phyloP scores from a whole-genome alignment of 2,329 filamentous ascomycete species.

The Monilinia vaccinii-corymbosi region DNA sequence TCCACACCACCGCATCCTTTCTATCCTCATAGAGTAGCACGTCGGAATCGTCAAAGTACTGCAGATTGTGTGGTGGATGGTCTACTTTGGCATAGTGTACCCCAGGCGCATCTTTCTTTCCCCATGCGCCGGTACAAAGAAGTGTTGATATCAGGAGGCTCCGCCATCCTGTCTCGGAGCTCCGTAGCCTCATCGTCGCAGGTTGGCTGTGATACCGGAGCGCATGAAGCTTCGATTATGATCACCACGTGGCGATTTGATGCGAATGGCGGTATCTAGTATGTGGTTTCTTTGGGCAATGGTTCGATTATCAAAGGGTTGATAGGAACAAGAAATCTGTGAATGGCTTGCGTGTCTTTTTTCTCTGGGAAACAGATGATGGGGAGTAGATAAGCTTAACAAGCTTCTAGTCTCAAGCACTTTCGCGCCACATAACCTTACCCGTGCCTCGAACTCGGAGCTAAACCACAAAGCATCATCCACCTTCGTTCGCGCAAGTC shows the following conservation, averaged over 20 bases:
- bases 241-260: slow-evolving; percentile 18
- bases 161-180: slow-evolving; percentile 23
- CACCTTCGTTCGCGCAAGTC: background rate
- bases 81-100: slow-evolving; percentile 59
- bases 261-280: background rate
- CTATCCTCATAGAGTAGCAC: slow-evolving; percentile 67
- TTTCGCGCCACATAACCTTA: background rate
- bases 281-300: background rate
- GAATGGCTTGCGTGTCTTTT: slow-evolving; percentile 9
- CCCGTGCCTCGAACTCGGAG: slow-evolving; percentile 6
- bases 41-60: slow-evolving; percentile 89
- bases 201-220: slow-evolving; percentile 15
- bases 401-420: slow-evolving; percentile 8
- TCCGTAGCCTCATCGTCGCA: slow-evolving; percentile 29
- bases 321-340: background rate
- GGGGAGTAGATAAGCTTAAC: background rate
- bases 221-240: slow-evolving; percentile 26
- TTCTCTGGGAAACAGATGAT: slow-evolving; percentile 6
- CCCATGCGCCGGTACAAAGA: slow-evolving; percentile 20
- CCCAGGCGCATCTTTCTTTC: slow-evolving; percentile 42
- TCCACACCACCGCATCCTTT: slow-evolving; percentile 56
- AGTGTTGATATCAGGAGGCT: slow-evolving; percentile 25
- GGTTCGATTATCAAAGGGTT: background rate
- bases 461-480: slow-evolving; percentile 1
- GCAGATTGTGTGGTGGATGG: slow-evolving; percentile 56